Evolutionary conservation across 805 yeast genomes (phyloP).

Genomic region (fission yeast (Schizosaccharomyces pombe)): DNA sequence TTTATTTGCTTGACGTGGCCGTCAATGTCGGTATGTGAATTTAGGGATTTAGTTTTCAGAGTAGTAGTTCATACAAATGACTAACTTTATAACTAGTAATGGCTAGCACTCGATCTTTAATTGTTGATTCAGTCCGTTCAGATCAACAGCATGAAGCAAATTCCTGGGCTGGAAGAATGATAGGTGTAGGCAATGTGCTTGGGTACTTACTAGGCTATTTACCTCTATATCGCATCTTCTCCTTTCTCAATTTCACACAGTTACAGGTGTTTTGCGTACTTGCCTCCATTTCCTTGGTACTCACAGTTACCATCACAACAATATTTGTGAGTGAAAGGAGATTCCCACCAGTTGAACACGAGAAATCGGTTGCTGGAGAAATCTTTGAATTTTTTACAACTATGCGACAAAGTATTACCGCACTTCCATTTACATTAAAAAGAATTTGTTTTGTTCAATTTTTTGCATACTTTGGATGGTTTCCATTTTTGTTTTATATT

Average conservation of each 20-base stretch:
- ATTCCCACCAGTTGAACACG: constrained; percentile 23
- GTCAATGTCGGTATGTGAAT: constrained; percentile 16
- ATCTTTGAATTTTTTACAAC: constrained; percentile 6
- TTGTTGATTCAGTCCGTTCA: constrained; percentile 36
- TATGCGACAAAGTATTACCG: constrained; percentile 7
- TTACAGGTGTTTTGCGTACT: constrained; percentile 26
- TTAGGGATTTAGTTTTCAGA: too few relatives aligned
- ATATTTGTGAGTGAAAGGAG: constrained; percentile 20
- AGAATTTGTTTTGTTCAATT: constrained; percentile 33
- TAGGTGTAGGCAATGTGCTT: constrained; percentile 32
- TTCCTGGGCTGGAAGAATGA: constrained; percentile 46
- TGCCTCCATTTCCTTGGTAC: constrained; percentile 22
- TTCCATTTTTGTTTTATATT: constrained; percentile 40
- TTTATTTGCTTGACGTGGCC: constrained; percentile 32
- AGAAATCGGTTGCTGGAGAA: constrained; percentile 7
- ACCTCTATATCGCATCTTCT: constrained; percentile 19
- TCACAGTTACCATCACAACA: constrained; percentile 21
- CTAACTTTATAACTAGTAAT: constrained; percentile 24
- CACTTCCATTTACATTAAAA: constrained; percentile 29
- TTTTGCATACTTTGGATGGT: constrained; percentile 48
- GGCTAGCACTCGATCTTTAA: constrained; percentile 36
- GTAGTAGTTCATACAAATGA: too few relatives aligned
- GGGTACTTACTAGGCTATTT: constrained; percentile 33
- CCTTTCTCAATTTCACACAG: constrained; percentile 26
- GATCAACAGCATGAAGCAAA: constrained; percentile 34